These are phyloP conservation scores for Zostera marina DNA, from an alignment of 116 monocot genomes.

Conservation along the genomic window DNA sequence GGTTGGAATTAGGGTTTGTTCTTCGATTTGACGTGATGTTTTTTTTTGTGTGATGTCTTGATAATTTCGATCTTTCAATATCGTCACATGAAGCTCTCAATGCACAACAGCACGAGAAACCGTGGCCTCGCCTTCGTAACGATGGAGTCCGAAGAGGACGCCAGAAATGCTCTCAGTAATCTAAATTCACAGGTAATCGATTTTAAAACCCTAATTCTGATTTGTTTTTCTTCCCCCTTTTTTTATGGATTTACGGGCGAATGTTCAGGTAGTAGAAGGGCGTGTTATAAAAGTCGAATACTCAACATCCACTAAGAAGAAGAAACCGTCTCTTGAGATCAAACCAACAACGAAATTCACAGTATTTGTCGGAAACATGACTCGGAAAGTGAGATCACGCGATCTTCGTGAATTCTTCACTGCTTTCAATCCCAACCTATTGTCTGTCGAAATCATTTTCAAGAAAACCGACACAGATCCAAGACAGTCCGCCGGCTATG, in stretches of 20 bases:
- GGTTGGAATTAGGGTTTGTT: constrained; percentile 13
- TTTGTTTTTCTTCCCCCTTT: neutral
- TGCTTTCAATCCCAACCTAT: constrained; percentile 20
- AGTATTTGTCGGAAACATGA: constrained; percentile 70
- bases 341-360: constrained; percentile 14
- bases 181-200: constrained; percentile 46
- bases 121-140: constrained; percentile 78
- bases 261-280: constrained; percentile 44
- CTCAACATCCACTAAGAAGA: constrained; percentile 37
- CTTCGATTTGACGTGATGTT: neutral
- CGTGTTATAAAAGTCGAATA: constrained; percentile 47
- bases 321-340: constrained; percentile 10
- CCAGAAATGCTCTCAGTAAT: constrained; percentile 30
- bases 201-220: neutral
- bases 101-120: constrained; percentile 56
- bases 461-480: constrained; percentile 55
- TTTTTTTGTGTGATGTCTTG: neutral
- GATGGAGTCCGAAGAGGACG: constrained; percentile 75
- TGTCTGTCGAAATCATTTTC: constrained; percentile 59
- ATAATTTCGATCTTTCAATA: neutral
- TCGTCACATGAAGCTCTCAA: constrained; percentile 36
- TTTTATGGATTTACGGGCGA: neutral
- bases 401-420: constrained; percentile 54
- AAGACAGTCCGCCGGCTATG: constrained; percentile 69
- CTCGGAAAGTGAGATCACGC: constrained; percentile 33